Evolutionary conservation across 2,329 filamentous ascomycete species (phyloP).

Genomic region (Hymenoscyphus occultus): DNA sequence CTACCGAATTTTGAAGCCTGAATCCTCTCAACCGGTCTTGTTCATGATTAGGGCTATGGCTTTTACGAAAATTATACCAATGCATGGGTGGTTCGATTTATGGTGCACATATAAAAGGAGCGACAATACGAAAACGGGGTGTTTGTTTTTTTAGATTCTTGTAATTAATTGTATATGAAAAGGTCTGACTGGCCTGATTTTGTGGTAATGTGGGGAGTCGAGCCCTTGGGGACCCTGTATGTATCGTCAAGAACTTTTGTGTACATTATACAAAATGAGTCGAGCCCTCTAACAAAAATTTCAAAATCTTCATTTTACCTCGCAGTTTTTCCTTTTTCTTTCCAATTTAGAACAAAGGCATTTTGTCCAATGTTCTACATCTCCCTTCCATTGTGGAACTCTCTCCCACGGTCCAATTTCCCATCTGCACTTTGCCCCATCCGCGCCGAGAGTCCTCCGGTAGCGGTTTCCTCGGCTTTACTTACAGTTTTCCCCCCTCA

Average conservation of each 20-base stretch:
- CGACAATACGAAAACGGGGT: background rate
- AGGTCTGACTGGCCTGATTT: conserved; percentile 7
- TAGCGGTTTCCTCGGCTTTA: no score
- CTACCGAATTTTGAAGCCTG: conserved; percentile 24
- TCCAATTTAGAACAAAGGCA: no score
- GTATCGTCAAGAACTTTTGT: conserved; percentile 14
- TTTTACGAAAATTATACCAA: conserved; percentile 28
- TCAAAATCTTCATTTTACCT: background rate
- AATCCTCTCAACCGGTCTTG: conserved; percentile 24
- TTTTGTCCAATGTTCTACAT: no score
- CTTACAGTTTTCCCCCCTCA: no score
- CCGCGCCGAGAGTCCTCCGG: no score
- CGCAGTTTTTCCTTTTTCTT: background rate
- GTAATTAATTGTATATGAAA: conserved; percentile 14
- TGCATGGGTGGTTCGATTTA: conserved; percentile 7
- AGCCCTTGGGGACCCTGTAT: conserved; percentile 2
- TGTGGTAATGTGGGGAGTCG: conserved; percentile 10
- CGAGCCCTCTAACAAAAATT: conserved; percentile 12
- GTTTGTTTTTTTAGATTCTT: conserved; percentile 16
- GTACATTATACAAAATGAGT: conserved; percentile 10
- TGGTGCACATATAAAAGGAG: conserved; percentile 9
- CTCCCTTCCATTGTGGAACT: no score
- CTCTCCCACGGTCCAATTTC: no score
- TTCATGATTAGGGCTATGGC: conserved; percentile 28
- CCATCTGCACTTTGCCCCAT: no score